Base-by-base conservation (phyloP, 2,329 filamentous ascomycete genomes). In the Alternaria metachromatica region DNA sequence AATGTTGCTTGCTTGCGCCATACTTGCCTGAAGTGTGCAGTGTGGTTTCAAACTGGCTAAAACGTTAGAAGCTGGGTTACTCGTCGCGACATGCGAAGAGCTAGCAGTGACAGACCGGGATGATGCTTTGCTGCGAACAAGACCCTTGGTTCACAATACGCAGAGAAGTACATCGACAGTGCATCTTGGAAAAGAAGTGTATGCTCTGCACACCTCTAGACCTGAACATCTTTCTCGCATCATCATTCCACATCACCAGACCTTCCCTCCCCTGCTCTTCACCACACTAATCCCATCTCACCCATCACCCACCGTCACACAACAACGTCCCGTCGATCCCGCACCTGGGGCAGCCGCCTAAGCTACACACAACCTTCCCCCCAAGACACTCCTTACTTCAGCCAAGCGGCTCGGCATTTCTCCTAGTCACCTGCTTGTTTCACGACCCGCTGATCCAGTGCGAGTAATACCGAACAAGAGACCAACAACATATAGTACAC, bases 361-460 rank as follows among this genome's bases (percentile, higher is more conserved):
- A 63, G 60, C 55, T 41, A 63, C 18, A 62, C 63, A 55, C 56
- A 60, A 53, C 53, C 37, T 57, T 28, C 28, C 21, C 12, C 43
- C 30, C 44, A 33, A 41, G 43, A 58, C 43, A 57, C 23, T 43
- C 26, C 25, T 13, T 30, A 18, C 58, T 45, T 43, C 60, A 58
- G 64, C 64, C 64, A 66, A 66, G 55, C n/a, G n/a, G 8, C 60
- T 37, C 20, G 48, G 57, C 48, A 37, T 26, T 18, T 20, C 45
- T 20, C 18, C 45, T 20, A 41, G 28, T 37, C 55, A 41, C 12
- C 28, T 43, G 43, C 51, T 18, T 53, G 63, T 65, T 45, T 63
- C 63, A 62, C 11, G 45, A 15, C n/a, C 44, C 44, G 54, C 44
- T 43, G 64, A 63, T 64, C 57, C 13, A 48, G n/a, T 21, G 44